These are phyloP conservation scores for Cladosporium sphaerospermum DNA, from an alignment of 2,329 filamentous ascomycete species.

Conservation along the genomic window DNA sequence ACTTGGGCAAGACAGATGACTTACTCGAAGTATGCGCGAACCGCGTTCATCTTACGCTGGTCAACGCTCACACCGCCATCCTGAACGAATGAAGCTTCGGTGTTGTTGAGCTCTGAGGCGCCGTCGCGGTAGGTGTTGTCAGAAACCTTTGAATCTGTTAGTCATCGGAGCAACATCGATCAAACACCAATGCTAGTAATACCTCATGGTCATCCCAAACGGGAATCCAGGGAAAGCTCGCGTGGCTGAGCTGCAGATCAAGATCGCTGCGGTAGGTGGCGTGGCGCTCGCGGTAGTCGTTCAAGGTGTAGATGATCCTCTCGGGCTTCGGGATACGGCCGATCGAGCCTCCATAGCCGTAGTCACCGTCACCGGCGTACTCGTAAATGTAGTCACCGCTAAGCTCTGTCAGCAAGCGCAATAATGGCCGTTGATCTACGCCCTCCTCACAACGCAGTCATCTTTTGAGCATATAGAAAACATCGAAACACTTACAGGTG, in stretches of 20 bases:
- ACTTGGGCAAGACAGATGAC: neutral
- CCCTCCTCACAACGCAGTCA: too few species aligned
- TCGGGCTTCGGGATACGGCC: conserved; percentile 50
- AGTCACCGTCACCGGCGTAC: conserved; percentile 37
- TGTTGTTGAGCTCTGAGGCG: conserved; percentile 56
- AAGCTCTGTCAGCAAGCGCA: too few species aligned
- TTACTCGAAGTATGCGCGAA: conserved; percentile 64
- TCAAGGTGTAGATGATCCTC: conserved; percentile 46
- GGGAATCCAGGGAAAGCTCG: conserved; percentile 56
- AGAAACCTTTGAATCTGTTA: conserved; percentile 43
- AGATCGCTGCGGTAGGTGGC: conserved; percentile 57
- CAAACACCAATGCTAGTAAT: too few species aligned
- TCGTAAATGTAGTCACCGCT: conserved; percentile 59
- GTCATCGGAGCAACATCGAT: neutral
- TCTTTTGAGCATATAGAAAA: too few species aligned
- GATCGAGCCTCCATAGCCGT: conserved; percentile 45
- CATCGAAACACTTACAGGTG: conserved; percentile 21
- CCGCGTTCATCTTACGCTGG: conserved; percentile 66
- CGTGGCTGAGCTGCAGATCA: conserved; percentile 52
- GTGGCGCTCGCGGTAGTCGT: conserved; percentile 54
- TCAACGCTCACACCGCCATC: conserved; percentile 58
- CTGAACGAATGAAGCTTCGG: conserved; percentile 57
- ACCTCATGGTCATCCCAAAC: conserved; percentile 56
- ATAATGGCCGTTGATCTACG: too few species aligned
- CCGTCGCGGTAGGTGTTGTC: conserved; percentile 63